Evolutionary conservation across 768 basidiomycete genomes (phyloP), one percentile per base, ranked within the genome.

Genomic region (Termitomyces sp.): DNA sequence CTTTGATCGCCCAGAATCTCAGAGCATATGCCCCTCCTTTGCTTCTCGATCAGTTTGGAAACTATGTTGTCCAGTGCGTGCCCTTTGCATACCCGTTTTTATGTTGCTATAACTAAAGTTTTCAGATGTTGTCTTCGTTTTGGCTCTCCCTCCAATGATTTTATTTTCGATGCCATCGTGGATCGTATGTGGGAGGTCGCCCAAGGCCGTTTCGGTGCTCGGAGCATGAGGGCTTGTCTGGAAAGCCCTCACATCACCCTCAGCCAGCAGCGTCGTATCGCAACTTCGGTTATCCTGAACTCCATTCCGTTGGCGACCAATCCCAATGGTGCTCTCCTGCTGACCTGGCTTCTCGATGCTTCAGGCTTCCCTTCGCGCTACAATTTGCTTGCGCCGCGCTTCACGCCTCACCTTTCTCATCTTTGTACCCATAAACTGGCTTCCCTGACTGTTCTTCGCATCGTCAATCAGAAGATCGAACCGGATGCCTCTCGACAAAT

Each of bases 101-200:
- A 46, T 40, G 11, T 38, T 29, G 34, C 25, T 56, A 3, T 25
- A 59, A 25, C 55, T 49, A 59, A 60, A 60, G 11, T 56, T 6
- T 40, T 49, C 45, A 93, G 92, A 73, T 91, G 92, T 73, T 94
- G 95, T 72, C 80, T 98, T 47, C 89, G 92, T 40, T 98, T 98
- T 69, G 91, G 92, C 50, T 76, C 89, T 42, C 96, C 96, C 38
- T 85, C 84, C 36, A 96, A 94, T 60, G 94, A 96, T 65, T 98
- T 98, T 73, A 91, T 98, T 61, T 98, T 98, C 72, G 96, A 98
- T 71, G 94, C 94, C 34, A 98, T 98, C 81, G 89, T 92, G 50
- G 96, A 98, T 73, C 92, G 97, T 45, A 90, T 97, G 78, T 98
- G 97, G 94, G 97, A 98, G 77, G 83, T 99, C 57, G 96, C 95